phyloP scores from a whole-genome alignment of 345 rosid species.

The Microcos paniculata region DNA sequence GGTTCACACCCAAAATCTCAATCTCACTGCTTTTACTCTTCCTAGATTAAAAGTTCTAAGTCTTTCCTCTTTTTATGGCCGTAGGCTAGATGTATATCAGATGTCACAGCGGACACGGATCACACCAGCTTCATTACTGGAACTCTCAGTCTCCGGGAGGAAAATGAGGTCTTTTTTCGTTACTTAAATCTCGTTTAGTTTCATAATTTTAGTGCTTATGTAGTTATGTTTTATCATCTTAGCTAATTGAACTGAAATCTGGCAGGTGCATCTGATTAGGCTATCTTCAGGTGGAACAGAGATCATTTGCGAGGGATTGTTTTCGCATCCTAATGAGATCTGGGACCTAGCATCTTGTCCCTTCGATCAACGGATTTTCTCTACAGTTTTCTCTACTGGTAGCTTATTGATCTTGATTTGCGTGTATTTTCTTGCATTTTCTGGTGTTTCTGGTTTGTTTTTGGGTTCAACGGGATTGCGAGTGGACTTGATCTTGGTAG shows the following conservation, averaged over 20 bases:
- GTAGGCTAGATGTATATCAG: constrained; percentile 93
- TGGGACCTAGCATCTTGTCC: constrained; percentile 94
- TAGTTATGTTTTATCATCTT: not conserved
- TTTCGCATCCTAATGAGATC: constrained; percentile 91
- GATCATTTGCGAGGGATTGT: constrained; percentile 85
- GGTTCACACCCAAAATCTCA: constrained; percentile 35
- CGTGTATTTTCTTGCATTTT: constrained; percentile 10
- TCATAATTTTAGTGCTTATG: not conserved
- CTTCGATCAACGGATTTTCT: constrained; percentile 89
- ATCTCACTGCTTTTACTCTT: not conserved
- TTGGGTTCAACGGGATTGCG: not conserved
- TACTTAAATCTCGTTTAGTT: not conserved
- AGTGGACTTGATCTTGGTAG: not conserved
- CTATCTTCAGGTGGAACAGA: constrained; percentile 86
- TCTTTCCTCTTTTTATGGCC: not conserved
- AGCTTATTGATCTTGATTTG: constrained; percentile 8
- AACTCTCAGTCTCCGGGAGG: constrained; percentile 86
- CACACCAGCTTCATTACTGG: constrained; percentile 97
- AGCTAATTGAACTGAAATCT: not conserved
- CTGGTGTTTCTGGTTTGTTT: constrained; percentile 1
- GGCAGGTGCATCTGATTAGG: constrained; percentile 89
- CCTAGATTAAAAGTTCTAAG: not conserved
- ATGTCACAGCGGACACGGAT: constrained; percentile 91
- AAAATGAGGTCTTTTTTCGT: constrained; percentile 62
- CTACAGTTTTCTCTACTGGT: constrained; percentile 85